Percentiles rank a stretch among this genome's conserved stretches.
Evolutionary conservation across 1,284 basidiomycete genomes (phyloP).

Genomic region (Rhizoctonia solani): DNA sequence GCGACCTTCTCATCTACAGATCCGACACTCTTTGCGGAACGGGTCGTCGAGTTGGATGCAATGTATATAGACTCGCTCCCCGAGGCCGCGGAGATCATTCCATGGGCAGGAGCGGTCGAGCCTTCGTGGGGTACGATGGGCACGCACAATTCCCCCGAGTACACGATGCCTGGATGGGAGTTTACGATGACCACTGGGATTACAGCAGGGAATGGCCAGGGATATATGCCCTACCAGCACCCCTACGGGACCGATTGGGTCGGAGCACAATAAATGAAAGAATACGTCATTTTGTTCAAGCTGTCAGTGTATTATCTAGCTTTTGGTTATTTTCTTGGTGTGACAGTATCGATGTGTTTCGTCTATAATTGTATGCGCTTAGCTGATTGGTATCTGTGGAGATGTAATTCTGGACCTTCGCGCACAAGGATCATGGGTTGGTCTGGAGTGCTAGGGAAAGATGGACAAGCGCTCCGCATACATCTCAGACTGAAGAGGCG

Average conservation of each 20-base stretch:
- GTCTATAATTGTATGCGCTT: no score
- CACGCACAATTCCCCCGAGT: constrained; percentile 22
- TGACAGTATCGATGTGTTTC: no score
- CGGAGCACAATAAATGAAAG: constrained; percentile 9
- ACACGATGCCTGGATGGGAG: constrained; percentile 32
- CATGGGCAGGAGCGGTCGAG: constrained; percentile 29
- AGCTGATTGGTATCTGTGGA: no score
- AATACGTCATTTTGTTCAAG: constrained; percentile 1
- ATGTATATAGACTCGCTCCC: constrained; percentile 31
- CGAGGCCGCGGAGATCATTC: constrained; percentile 32
- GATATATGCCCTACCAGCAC: constrained; percentile 6
- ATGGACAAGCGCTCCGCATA: no score
- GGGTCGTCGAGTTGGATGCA: background rate
- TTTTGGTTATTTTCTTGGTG: no score
- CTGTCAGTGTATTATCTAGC: background rate
- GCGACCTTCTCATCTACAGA: background rate
- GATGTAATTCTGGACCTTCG: no score
- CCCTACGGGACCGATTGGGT: background rate
- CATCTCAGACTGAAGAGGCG: no score
- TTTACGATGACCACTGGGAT: constrained; percentile 3
- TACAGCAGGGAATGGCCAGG: background rate
- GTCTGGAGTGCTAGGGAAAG: no score
- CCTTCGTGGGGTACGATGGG: constrained; percentile 32
- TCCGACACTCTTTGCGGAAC: background rate
- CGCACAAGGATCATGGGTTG: no score